These are phyloP conservation scores for Eucalyptus viminalis DNA, from an alignment of 345 rosid species.

Conservation along the genomic window DNA sequence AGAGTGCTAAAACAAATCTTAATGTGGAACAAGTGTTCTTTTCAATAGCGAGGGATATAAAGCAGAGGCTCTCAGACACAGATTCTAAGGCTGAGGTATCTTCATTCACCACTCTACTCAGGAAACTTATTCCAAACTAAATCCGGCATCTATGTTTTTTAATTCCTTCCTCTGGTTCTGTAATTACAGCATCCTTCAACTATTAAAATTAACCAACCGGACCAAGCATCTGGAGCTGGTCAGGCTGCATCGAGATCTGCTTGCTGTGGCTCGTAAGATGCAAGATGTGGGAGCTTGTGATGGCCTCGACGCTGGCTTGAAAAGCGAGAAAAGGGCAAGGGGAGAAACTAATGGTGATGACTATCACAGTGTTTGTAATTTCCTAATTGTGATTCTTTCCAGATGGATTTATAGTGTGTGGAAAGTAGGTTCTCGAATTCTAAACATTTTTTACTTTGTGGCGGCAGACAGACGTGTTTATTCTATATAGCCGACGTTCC, in stretches of 20 bases:
- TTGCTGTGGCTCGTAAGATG: slow-evolving; percentile 51
- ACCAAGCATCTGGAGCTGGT: slow-evolving; percentile 46
- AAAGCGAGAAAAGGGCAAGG: neutral
- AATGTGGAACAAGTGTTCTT: slow-evolving; percentile 95
- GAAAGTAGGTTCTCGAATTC: neutral
- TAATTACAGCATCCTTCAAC: slow-evolving; percentile 47
- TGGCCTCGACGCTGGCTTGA: neutral
- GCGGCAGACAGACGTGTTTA: neutral
- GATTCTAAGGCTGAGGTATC: slow-evolving; percentile 77
- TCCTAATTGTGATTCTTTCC: neutral
- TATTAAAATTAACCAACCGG: slow-evolving; percentile 60
- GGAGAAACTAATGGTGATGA: neutral
- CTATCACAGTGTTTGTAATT: neutral
- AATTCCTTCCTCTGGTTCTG: neutral
- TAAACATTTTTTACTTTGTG: neutral
- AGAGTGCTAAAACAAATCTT: slow-evolving; percentile 96
- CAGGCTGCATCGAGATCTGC: slow-evolving; percentile 66
- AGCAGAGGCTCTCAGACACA: slow-evolving; percentile 80
- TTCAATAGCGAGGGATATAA: slow-evolving; percentile 87
- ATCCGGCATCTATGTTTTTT: neutral
- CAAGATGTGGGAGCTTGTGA: neutral
- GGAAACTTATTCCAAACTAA: neutral
- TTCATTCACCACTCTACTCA: neutral
- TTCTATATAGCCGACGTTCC: neutral
- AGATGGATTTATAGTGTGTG: neutral